Base-by-base conservation (phyloP, 108 stramenopile genomes). In the Conticribra guillardii region DNA sequence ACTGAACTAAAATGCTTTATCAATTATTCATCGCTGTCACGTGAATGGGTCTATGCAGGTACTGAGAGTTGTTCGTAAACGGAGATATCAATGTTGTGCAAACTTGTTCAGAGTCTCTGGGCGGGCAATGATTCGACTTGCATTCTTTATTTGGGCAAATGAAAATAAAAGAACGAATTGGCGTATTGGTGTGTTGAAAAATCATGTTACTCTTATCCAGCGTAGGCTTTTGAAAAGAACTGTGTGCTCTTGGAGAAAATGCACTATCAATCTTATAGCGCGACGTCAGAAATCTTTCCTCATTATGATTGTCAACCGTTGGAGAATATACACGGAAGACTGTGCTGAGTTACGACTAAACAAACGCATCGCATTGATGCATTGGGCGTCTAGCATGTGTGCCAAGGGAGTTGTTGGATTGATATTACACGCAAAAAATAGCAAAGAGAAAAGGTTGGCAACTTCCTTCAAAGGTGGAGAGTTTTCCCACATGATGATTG, bases 291-390 rank as follows among this genome's bases (percentile, higher is more conserved):
- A 23, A 51, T 77, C 41, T 21, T 77, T 69, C 30, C 31, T 77
- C 9, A 69, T 69, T 61, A 69, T 77, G 76, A 57, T 77, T 51
- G 54, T 77, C 17, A 77, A 77, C 26, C 28, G 76, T 15, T 77
- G 76, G 76, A 41, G 54, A 44, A 2, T 59, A 30, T 56, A 32
- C 8, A 44, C 63, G 2, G 76, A 77, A 58, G 68, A 77, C 9
- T 49, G 56, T 11, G 51, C 64, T 4, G 63, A 54, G 5, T 23
- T 26, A 30, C 21, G 56, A n/a, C 61, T 52, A 16, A 69, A 69
- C 30, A 28, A 49, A 16, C 33, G 58, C 24, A 4, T 11, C 8
- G 68, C 76, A 15, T 57, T 77, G 34, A 57, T 77, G 53, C 76
- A 77, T 59, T 77, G 67, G 76, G 68, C 76, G 27, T 16, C 33